Evolutionary conservation across 148 eudicot species (phyloP), one percentile per base, ranked within the genome.

Genomic region (Rhododendron mucronatum): DNA sequence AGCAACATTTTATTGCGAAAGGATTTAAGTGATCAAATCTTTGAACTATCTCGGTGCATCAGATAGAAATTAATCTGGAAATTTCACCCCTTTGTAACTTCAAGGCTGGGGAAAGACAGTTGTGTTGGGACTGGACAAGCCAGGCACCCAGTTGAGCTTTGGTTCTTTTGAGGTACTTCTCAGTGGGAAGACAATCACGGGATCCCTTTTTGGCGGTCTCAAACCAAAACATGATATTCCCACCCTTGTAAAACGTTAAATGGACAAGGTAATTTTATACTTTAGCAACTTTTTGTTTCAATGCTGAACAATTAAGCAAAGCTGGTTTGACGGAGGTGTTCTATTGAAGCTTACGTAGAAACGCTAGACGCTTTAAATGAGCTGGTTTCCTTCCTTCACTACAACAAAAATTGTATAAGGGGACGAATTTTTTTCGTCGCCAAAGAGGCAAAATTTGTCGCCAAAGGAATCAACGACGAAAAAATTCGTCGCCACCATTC

Each of bases 71-170:
- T 86, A 41, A 41, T 48, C 59, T 41, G n/a, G 73, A 28, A 71
- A 67, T 51, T 50, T 65, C 26, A 20, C 20, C 59, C 30, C 45
- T 65, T 23, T 82, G 59, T 48, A 61, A 88, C 39, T 48, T 76
- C 88, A 96, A 98, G 99, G 95, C 35, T 96, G 99, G 98, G 99
- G 99, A 15, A 96, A 96, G 89, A 95, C 98, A 3, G 86, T 95
- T 45, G 91, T 95, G 13, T 4, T 94, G 23, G 99, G 99, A 77
- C 96, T 95, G 82, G 98, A 93, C 79, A 92, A 85, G 89, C 99
- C 98, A 33, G 91, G 89, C 3, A 78, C 98, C 37, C 63, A 84
- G 76, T 23, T 96, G 88, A 90, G 71, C 45, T 85, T 96, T 18
- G 87, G 80, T 78, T 93, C 98, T 20, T 67, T 78, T 4, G 95